Percentiles rank a stretch among this genome's conserved stretches.
Evolutionary conservation across 2,329 filamentous ascomycete genomes (phyloP).

Genomic region (Trichoderma cornu-damae): DNA sequence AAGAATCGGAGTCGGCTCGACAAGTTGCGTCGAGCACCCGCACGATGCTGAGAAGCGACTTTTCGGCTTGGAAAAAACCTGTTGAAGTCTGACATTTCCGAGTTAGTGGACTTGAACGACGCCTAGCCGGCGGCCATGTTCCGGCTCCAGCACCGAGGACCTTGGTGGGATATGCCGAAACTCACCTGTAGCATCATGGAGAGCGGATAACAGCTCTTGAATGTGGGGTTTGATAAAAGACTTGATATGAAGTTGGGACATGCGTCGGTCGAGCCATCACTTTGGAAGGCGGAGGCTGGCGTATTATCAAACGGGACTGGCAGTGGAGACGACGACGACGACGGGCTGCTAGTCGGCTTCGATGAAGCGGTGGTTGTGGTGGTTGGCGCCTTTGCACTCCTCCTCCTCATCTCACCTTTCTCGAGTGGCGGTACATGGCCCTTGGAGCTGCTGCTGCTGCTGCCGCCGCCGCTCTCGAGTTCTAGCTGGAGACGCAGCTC

Average conservation of each 20-base stretch:
- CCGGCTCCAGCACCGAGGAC: background rate
- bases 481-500: background rate
- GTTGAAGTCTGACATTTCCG: conserved; percentile 60
- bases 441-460: background rate
- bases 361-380: background rate
- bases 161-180: background rate
- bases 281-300: conserved; percentile 57
- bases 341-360: conserved; percentile 2
- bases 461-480: background rate
- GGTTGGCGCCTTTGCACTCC: background rate
- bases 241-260: conserved; percentile 64
- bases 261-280: conserved; percentile 40
- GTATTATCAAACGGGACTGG: conserved; percentile 64
- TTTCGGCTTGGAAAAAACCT: conserved; percentile 75
- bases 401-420: conserved; percentile 19
- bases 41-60: conserved; percentile 66
- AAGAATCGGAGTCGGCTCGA: conserved; percentile 58
- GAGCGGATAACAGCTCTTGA: conserved; percentile 72
- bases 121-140: background rate
- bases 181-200: conserved; percentile 76
- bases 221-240: conserved; percentile 61
- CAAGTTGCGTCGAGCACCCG: conserved; percentile 77
- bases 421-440: background rate
- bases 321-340: conserved; percentile 33
- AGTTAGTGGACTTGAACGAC: conserved; percentile 21